phyloP scores from a whole-genome alignment of 2,329 filamentous ascomycete genomes.

The Allantophomopsis cytisporea region DNA sequence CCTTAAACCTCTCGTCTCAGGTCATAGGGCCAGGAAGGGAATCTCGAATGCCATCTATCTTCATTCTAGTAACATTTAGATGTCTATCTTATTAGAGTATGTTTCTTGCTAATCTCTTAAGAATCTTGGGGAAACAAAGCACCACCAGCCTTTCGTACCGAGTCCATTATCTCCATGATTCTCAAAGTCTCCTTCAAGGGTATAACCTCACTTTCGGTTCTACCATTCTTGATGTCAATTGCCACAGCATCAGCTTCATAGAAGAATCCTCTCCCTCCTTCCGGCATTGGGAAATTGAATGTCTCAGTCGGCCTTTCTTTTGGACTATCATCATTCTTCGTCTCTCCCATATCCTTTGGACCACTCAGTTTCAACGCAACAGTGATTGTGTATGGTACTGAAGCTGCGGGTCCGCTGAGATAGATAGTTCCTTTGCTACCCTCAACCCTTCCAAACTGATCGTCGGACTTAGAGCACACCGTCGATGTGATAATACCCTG shows the following conservation, averaged over 20 bases:
- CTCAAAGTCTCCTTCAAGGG: constrained; percentile 44
- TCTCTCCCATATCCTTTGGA: constrained; percentile 6
- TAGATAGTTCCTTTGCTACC: constrained; percentile 50
- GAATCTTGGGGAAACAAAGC: constrained; percentile 35
- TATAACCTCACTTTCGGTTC: constrained; percentile 41
- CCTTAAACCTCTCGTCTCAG: no score
- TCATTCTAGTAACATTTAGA: no score
- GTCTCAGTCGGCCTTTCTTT: constrained; percentile 9
- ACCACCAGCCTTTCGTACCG: constrained; percentile 43
- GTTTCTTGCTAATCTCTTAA: no score
- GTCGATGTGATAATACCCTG: constrained; percentile 41
- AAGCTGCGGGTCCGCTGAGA: constrained; percentile 39
- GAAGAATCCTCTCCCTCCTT: constrained; percentile 44
- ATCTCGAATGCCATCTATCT: no score
- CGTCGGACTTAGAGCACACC: neutral
- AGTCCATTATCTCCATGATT: constrained; percentile 58
- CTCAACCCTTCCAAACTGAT: constrained; percentile 32
- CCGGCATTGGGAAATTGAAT: constrained; percentile 19
- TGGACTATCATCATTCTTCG: constrained; percentile 2
- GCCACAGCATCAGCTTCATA: constrained; percentile 55
- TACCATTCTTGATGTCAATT: constrained; percentile 41
- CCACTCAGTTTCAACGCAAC: constrained; percentile 27
- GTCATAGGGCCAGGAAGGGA: no score
- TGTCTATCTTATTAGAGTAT: no score
- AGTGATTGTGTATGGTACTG: constrained; percentile 27